Conservation (phyloP, 2,329 filamentous ascomycete species). For the Claviceps pusilla region DNA sequence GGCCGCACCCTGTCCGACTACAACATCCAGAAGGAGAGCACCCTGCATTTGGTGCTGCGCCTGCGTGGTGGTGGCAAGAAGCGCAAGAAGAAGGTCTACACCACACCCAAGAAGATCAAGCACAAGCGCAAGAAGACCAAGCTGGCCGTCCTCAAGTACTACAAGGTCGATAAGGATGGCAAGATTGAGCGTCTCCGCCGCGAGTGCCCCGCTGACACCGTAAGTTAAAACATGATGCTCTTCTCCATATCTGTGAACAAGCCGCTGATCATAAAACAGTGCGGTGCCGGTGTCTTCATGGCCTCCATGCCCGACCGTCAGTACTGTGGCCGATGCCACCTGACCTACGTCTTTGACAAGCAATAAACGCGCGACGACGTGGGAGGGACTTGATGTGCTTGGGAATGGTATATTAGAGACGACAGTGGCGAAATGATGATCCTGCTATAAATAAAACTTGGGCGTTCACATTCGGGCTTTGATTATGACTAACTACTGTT, state of each 20-base stretch:
- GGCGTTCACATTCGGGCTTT: constrained; percentile 28
- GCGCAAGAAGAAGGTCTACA: constrained; percentile 99
- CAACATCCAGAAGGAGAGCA: constrained; percentile 99
- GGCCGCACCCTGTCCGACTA: constrained; percentile 98
- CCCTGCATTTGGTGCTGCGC: constrained; percentile 92
- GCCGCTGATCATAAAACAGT: constrained; percentile 35
- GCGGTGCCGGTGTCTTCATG: constrained; percentile 99
- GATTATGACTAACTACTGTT: constrained; percentile 19
- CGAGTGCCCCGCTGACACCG: constrained; percentile 87
- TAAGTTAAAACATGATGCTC: constrained; percentile 31
- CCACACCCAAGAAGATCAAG: constrained; percentile 99
- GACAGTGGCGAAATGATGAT: constrained; percentile 16
- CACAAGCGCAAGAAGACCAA: constrained; percentile 99
- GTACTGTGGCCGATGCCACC: constrained; percentile 71
- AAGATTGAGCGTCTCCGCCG: constrained; percentile 98
- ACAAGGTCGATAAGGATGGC: constrained; percentile 99
- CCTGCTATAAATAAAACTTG: constrained; percentile 16
- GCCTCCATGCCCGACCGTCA: constrained; percentile 99
- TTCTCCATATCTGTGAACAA: constrained; percentile 9
- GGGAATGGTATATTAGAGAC: constrained; percentile 18
- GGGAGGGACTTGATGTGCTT: constrained; percentile 10
- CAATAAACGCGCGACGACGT: constrained; percentile 27
- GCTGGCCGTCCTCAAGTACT: constrained; percentile 99
- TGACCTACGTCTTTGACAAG: constrained; percentile 62
- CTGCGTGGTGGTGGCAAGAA: constrained; percentile 99